phyloP scores from a whole-genome alignment of 1,139 yeast species.

The Pneumocystis carinii region DNA sequence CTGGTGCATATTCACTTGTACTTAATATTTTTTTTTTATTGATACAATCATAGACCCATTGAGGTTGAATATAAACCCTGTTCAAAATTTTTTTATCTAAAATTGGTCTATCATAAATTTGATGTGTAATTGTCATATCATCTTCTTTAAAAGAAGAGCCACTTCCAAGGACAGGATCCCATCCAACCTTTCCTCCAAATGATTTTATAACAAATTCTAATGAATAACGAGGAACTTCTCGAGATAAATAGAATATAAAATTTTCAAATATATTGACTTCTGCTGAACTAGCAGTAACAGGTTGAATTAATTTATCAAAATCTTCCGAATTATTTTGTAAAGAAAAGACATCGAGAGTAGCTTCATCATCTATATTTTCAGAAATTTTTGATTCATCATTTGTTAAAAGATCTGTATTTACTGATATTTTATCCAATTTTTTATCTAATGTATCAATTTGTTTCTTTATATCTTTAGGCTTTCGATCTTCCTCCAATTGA shows the following conservation, averaged over 20 bases:
- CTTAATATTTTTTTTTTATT: slow-evolving; percentile 63
- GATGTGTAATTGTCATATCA: slow-evolving; percentile 60
- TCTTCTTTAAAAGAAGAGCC: slow-evolving; percentile 14
- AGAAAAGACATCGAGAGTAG: not conserved
- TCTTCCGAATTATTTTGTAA: not conserved
- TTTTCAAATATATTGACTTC: slow-evolving; percentile 30
- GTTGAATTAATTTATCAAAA: not conserved
- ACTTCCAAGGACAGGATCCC: slow-evolving; percentile 80
- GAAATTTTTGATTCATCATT: not conserved
- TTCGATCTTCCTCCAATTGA: not conserved
- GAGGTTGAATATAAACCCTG: slow-evolving; percentile 90
- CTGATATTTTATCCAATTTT: not conserved
- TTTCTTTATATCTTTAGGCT: not conserved
- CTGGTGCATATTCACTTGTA: slow-evolving; percentile 76
- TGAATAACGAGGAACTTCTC: slow-evolving; percentile 90
- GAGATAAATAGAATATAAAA: slow-evolving; percentile 73
- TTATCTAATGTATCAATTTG: not conserved
- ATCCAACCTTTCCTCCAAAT: slow-evolving; percentile 72
- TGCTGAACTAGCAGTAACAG: not conserved
- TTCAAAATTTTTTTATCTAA: slow-evolving; percentile 67
- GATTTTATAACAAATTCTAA: slow-evolving; percentile 77
- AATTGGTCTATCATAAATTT: slow-evolving; percentile 84
- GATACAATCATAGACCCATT: slow-evolving; percentile 89
- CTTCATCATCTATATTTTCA: not conserved
- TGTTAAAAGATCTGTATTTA: not conserved